A percentile compares a stretch with the other conserved stretches of the same genome.
Conservation (phyloP, 2,329 filamentous ascomycete species). For the Pseudocercospora ulei region DNA sequence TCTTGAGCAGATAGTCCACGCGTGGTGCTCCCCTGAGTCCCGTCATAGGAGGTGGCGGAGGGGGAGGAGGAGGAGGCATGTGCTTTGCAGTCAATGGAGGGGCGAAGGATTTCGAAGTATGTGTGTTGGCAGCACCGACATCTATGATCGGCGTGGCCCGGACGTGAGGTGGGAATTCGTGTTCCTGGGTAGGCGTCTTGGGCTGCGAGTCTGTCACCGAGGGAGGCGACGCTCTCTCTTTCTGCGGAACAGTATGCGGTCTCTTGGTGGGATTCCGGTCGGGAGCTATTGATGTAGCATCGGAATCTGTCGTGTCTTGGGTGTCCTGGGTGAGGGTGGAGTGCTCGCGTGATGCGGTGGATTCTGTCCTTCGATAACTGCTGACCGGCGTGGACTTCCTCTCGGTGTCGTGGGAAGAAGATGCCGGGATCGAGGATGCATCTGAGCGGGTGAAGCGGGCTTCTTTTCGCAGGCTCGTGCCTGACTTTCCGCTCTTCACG, state of each 20-base stretch:
- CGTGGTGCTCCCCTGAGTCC: constrained; percentile 60
- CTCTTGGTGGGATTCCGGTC: constrained; percentile 33
- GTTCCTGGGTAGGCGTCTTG: constrained; percentile 38
- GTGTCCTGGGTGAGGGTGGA: constrained; percentile 39
- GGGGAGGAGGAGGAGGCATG: constrained; percentile 45
- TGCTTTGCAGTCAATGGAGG: constrained; percentile 27
- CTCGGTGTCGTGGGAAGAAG: constrained; percentile 33
- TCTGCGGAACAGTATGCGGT: constrained; percentile 9
- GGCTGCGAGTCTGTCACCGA: constrained; percentile 41
- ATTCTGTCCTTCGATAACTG: constrained; percentile 31
- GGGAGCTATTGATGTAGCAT: constrained; percentile 40
- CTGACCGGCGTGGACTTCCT: constrained; percentile 35
- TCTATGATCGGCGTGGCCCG: constrained; percentile 36
- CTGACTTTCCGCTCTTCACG: constrained; percentile 37
- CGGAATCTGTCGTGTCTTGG: constrained; percentile 38
- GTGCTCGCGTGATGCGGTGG: constrained; percentile 26
- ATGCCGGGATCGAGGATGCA: constrained; percentile 36
- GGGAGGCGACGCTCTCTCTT: constrained; percentile 30
- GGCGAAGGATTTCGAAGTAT: constrained; percentile 36
- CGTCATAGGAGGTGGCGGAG: constrained; percentile 62
- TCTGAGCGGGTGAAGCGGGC: constrained; percentile 35
- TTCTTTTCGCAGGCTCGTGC: constrained; percentile 38
- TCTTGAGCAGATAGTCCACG: constrained; percentile 84
- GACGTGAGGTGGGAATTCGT: constrained; percentile 34
- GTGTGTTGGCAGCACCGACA: constrained; percentile 38